Conservation (phyloP, 139 green algal species). For the Penium margaritaceum region DNA sequence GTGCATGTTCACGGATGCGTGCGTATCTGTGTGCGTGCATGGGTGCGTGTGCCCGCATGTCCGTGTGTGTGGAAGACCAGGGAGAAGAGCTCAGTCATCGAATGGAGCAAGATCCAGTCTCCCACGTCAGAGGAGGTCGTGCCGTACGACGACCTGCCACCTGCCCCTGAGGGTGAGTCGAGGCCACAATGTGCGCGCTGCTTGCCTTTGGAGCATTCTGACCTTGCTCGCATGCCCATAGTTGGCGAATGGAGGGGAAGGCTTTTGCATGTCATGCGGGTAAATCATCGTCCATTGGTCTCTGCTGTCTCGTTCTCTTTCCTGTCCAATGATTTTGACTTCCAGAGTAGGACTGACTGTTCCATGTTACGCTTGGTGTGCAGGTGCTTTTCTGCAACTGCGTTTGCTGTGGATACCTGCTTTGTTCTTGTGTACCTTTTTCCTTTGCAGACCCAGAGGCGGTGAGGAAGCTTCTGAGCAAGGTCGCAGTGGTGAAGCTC, state of each 20-base stretch:
- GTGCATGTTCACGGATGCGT: background rate
- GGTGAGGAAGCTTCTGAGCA: conserved; percentile 19
- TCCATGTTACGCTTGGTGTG: background rate
- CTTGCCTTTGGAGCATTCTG: background rate
- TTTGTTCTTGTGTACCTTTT: background rate
- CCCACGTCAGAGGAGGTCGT: conserved; percentile 22
- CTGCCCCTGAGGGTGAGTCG: conserved; percentile 2
- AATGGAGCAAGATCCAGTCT: conserved; percentile 38
- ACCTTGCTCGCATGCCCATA: background rate
- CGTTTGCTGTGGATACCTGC: background rate
- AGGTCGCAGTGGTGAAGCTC: conserved; percentile 35
- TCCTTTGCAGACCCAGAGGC: conserved; percentile 5
- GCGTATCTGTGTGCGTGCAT: background rate
- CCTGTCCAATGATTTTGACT: background rate
- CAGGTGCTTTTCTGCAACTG: background rate
- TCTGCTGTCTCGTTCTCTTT: background rate
- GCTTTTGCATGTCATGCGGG: background rate
- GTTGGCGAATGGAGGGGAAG: background rate
- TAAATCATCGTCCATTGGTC: background rate
- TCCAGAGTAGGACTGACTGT: no score
- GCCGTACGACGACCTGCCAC: conserved; percentile 16
- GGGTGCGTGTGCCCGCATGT: background rate
- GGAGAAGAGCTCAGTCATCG: conserved; percentile 11
- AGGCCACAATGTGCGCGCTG: no score
- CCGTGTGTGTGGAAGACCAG: conserved; percentile 17